These are phyloP conservation scores for Ensete ventricosum DNA, from an alignment of 176 grass and related monocot genomes.

Conservation along the genomic window DNA sequence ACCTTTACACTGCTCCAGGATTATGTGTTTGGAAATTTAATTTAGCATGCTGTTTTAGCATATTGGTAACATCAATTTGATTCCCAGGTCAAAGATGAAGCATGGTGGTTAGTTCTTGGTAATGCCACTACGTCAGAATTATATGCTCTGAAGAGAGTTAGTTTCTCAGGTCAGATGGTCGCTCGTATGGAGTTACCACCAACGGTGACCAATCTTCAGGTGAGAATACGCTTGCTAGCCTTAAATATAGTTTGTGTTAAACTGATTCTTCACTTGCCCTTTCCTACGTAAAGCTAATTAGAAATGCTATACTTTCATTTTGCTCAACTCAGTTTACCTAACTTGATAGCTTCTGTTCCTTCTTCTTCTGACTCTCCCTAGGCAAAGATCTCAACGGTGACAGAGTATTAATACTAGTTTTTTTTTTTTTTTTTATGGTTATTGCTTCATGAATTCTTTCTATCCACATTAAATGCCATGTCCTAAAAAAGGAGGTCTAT, in stretches of 20 bases:
- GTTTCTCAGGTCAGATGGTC: conserved; percentile 51
- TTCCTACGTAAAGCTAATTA: neutral
- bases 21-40: conserved; percentile 7
- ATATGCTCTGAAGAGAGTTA: conserved; percentile 90
- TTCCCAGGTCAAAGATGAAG: conserved; percentile 86
- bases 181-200: conserved; percentile 79
- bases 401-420: too few relatives aligned
- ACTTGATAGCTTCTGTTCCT: neutral
- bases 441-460: too few relatives aligned
- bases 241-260: neutral
- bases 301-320: neutral
- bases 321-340: neutral
- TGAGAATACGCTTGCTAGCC: conserved; percentile 19
- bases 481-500: too few relatives aligned
- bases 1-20: neutral
- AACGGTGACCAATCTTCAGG: conserved; percentile 41
- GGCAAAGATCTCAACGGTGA: too few relatives aligned
- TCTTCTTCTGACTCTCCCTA: neutral
- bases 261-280: neutral
- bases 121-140: conserved; percentile 60
- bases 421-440: too few relatives aligned
- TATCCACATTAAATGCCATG: too few relatives aligned
- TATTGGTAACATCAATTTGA: conserved; percentile 10
- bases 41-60: conserved; percentile 2
- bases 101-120: conserved; percentile 92